These are phyloP conservation scores for Lepidium campestre DNA, from an alignment of 441 rosid genomes.

Conservation along the genomic window DNA sequence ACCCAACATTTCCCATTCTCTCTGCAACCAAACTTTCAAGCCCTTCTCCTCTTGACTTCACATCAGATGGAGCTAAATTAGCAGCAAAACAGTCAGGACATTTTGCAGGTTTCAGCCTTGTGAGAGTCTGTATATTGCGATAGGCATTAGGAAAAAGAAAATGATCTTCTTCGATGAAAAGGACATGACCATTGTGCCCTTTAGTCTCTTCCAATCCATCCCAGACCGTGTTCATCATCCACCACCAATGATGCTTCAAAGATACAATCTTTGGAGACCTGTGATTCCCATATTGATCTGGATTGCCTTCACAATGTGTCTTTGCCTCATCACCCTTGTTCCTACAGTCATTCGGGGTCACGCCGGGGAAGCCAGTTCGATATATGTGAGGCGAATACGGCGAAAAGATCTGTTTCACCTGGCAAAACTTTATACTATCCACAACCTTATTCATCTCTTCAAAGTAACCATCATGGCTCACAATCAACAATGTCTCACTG, in stretches of 20 bases:
- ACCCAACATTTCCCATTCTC: slow-evolving; percentile 94
- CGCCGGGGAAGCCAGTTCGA: slow-evolving; percentile 62
- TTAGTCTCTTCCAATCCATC: slow-evolving; percentile 74
- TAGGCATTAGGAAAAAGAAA: slow-evolving; percentile 92
- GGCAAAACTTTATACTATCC: slow-evolving; percentile 71
- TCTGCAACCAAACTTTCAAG: slow-evolving; percentile 63
- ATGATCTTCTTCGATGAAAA: slow-evolving; percentile 95
- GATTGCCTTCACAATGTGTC: slow-evolving; percentile 60
- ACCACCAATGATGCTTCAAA: slow-evolving; percentile 99
- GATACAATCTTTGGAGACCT: slow-evolving; percentile 79
- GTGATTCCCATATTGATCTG: slow-evolving; percentile 94
- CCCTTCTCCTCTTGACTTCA: slow-evolving; percentile 84
- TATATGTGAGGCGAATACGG: slow-evolving; percentile 83
- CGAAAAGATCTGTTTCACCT: slow-evolving; percentile 81
- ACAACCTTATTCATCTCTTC: slow-evolving; percentile 81
- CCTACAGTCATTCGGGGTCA: slow-evolving; percentile 55
- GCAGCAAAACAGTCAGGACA: slow-evolving; percentile 88
- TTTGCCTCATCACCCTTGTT: slow-evolving; percentile 51
- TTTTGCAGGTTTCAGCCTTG: slow-evolving; percentile 50
- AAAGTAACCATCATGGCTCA: slow-evolving; percentile 93
- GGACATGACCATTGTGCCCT: slow-evolving; percentile 58
- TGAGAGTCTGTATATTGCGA: slow-evolving; percentile 73
- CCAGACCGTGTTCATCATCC: slow-evolving; percentile 99
- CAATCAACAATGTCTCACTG: slow-evolving; percentile 73
- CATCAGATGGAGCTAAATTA: slow-evolving; percentile 89